phyloP scores from a whole-genome alignment of 2,329 filamentous ascomycete species.

The Sclerotinia nivalis region DNA sequence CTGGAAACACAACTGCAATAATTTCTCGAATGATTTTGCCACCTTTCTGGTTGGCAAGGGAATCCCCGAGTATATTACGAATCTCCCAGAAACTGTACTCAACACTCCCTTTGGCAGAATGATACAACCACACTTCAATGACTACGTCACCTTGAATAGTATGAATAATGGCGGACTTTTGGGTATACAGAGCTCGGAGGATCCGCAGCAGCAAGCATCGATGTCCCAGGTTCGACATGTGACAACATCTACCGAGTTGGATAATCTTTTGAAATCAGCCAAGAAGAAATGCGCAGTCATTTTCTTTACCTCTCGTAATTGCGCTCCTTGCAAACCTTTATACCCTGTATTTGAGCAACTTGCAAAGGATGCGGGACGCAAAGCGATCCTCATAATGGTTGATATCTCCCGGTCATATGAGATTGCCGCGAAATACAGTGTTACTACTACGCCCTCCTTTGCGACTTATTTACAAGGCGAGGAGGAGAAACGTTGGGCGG shows the following conservation, averaged over 20 bases:
- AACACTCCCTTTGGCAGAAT: constrained; percentile 86
- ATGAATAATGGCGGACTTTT: constrained; percentile 51
- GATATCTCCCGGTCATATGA: constrained; percentile 70
- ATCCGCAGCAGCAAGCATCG: constrained; percentile 26
- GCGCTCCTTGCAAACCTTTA: constrained; percentile 77
- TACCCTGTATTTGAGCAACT: constrained; percentile 82
- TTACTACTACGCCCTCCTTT: constrained; percentile 84
- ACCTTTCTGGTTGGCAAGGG: constrained; percentile 87
- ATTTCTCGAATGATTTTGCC: constrained; percentile 89
- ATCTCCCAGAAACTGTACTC: constrained; percentile 81
- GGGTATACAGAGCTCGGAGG: constrained; percentile 32
- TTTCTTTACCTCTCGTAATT: constrained; percentile 91
- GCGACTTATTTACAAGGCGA: constrained; percentile 77
- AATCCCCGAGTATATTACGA: constrained; percentile 84
- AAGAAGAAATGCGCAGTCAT: constrained; percentile 71
- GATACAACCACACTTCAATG: constrained; percentile 74
- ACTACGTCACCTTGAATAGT: constrained; percentile 59
- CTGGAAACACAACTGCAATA: constrained; percentile 94
- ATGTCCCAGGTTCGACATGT: constrained; percentile 59
- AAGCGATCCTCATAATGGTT: constrained; percentile 76
- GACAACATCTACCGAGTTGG: constrained; percentile 58
- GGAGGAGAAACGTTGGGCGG: constrained; percentile 78
- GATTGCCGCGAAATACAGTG: constrained; percentile 63
- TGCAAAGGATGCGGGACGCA: constrained; percentile 68
- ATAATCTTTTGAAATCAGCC: constrained; percentile 60